A percentile compares a stretch with the other conserved stretches of the same genome.
Evolutionary conservation across 2,329 filamentous ascomycete species (phyloP).

Genomic region (Diaporthe sp.): DNA sequence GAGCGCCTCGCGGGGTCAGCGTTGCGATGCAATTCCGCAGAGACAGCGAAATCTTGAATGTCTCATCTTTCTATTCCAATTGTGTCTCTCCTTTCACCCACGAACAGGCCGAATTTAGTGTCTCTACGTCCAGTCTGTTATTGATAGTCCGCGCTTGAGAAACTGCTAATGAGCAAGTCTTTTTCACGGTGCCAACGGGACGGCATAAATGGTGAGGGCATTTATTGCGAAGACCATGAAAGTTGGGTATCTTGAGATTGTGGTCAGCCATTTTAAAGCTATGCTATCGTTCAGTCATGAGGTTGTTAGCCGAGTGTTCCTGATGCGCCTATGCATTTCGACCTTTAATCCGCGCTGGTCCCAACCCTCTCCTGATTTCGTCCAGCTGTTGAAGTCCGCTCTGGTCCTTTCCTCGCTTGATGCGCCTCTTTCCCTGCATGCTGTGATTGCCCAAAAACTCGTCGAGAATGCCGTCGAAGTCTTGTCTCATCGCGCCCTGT

Average conservation of each 20-base stretch:
- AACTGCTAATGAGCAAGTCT: background rate
- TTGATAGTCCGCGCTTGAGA: too few species aligned
- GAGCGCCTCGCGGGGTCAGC: background rate
- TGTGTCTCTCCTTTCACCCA: too few species aligned
- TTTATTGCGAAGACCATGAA: background rate
- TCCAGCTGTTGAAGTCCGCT: slow-evolving; percentile 91
- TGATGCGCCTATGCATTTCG: slow-evolving; percentile 25
- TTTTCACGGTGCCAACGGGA: background rate
- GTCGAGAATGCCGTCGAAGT: slow-evolving; percentile 93
- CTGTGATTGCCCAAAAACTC: slow-evolving; percentile 87
- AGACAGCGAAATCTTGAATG: too few species aligned
- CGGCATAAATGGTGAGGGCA: background rate
- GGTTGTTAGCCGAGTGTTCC: background rate
- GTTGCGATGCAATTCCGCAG: background rate
- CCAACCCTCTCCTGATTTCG: slow-evolving; percentile 85
- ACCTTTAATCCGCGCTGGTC: slow-evolving; percentile 75
- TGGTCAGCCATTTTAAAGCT: slow-evolving; percentile 1
- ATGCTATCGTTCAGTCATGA: slow-evolving; percentile 33
- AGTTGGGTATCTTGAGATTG: slow-evolving; percentile 36
- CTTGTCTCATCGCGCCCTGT: slow-evolving; percentile 76
- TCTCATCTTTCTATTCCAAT: too few species aligned
- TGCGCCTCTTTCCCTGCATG: slow-evolving; percentile 78
- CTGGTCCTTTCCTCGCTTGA: slow-evolving; percentile 85
- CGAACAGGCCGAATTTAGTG: too few species aligned
- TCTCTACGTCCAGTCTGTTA: too few species aligned